Evolutionary conservation across 306 rosid genomes (phyloP).

Genomic region (Glycyrrhiza uralensis): DNA sequence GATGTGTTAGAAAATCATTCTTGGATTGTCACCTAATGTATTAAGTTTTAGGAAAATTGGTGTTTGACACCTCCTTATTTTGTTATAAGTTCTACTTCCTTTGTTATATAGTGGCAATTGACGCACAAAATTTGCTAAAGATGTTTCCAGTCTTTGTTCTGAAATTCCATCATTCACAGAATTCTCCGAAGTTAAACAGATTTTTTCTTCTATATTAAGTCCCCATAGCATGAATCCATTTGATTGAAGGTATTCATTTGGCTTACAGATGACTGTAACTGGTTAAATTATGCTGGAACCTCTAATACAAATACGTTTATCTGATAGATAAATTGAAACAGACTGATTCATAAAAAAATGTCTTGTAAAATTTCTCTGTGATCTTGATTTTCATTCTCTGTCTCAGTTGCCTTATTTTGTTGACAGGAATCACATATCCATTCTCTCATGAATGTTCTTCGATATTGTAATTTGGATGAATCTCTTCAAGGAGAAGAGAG

Average conservation of each 20-base stretch:
- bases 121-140: neutral
- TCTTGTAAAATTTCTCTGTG: neutral
- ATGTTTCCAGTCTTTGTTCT: neutral
- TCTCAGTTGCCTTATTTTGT: neutral
- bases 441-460: slow-evolving; percentile 95
- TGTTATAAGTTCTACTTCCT: neutral
- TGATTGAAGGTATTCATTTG: neutral
- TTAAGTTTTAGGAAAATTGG: neutral
- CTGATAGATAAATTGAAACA: slow-evolving; percentile 6
- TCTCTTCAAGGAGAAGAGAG: slow-evolving; percentile 89
- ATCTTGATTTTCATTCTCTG: neutral
- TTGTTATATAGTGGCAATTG: neutral
- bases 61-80: slow-evolving; percentile 11
- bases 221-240: neutral
- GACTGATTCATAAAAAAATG: neutral
- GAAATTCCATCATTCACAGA: slow-evolving; percentile 13
- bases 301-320: neutral
- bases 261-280: neutral
- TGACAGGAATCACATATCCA: slow-evolving; percentile 96
- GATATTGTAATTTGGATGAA: slow-evolving; percentile 94
- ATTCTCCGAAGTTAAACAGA: neutral
- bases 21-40: neutral
- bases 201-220: neutral
- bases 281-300: slow-evolving; percentile 8
- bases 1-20: neutral